These are phyloP conservation scores for Malbranchea zuffiana DNA, from an alignment of 2,329 filamentous ascomycete species.

Conservation along the genomic window DNA sequence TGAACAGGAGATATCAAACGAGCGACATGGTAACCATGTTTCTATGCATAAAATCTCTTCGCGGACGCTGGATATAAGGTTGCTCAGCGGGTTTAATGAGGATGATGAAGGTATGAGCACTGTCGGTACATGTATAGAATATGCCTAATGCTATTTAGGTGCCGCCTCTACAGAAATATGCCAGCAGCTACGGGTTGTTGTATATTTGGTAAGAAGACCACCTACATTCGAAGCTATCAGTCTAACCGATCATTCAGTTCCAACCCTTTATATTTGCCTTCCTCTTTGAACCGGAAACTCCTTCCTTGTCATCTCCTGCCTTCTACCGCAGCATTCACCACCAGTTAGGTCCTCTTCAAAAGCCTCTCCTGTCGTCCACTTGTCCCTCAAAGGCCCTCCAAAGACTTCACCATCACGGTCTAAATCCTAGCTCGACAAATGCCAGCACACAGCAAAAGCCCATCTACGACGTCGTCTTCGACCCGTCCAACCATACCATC, in stretches of 20 bases:
- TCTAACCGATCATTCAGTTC: slow-evolving; percentile 8
- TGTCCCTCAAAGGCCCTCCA: slow-evolving; percentile 32
- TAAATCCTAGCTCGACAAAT: slow-evolving; percentile 26
- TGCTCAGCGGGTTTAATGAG: background rate
- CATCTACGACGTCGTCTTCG: slow-evolving; percentile 52
- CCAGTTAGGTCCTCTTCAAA: slow-evolving; percentile 39
- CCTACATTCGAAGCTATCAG: background rate
- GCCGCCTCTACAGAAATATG: slow-evolving; percentile 1
- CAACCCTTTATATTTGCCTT: slow-evolving; percentile 44
- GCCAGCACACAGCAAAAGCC: slow-evolving; percentile 26
- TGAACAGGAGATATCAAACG: slow-evolving; percentile 3
- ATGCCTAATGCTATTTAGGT: no score
- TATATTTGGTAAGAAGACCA: slow-evolving; percentile 32
- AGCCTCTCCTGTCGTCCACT: slow-evolving; percentile 36
- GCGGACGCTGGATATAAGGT: slow-evolving; percentile 6
- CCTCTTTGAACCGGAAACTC: slow-evolving; percentile 36
- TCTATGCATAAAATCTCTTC: slow-evolving; percentile 4
- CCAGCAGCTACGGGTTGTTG: slow-evolving; percentile 26
- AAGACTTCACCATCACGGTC: slow-evolving; percentile 25
- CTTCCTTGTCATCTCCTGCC: slow-evolving; percentile 30
- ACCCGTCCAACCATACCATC: slow-evolving; percentile 47
- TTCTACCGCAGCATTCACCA: slow-evolving; percentile 41
- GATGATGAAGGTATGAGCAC: background rate
- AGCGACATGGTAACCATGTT: background rate
- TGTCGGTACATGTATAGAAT: no score